Conservation (phyloP, 768 basidiomycete species). For the Psilocybe sp. region DNA sequence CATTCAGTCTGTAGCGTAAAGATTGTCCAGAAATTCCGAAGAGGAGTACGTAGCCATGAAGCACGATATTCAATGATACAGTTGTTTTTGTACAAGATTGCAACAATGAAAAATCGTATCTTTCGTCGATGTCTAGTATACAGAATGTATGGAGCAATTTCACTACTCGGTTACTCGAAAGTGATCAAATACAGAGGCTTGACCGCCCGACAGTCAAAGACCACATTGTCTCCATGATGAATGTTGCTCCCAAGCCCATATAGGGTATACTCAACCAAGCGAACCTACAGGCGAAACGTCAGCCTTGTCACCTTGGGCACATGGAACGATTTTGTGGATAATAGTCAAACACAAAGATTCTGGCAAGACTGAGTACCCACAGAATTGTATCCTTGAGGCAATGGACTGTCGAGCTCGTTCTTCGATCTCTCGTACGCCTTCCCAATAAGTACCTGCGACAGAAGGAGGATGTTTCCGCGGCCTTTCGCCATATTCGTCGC, state of each 20-base stretch:
- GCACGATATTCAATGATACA: too few relatives aligned
- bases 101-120: too few relatives aligned
- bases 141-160: too few relatives aligned
- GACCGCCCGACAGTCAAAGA: slow-evolving; percentile 16
- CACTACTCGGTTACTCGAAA: too few relatives aligned
- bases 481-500: too few relatives aligned
- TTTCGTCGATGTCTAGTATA: too few relatives aligned
- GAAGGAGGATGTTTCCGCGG: neutral
- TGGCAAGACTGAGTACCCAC: slow-evolving; percentile 1
- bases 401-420: neutral
- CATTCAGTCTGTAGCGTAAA: too few relatives aligned
- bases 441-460: slow-evolving; percentile 12
- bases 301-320: too few relatives aligned
- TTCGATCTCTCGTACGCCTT: slow-evolving; percentile 8
- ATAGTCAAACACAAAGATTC: neutral
- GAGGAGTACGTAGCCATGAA: too few relatives aligned
- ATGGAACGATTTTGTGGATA: neutral
- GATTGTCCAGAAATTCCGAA: too few relatives aligned
- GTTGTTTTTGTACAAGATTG: too few relatives aligned
- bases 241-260: slow-evolving; percentile 3
- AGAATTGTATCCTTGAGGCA: slow-evolving; percentile 10
- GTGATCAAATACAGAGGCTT: slow-evolving; percentile 18
- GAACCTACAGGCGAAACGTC: slow-evolving; percentile 7
- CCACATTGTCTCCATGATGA: slow-evolving; percentile 14
- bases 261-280: slow-evolving; percentile 2